Percentiles rank a stretch among this genome's conserved stretches.
These are phyloP conservation scores for Aspergillus indologenus DNA, from an alignment of 495 filamentous ascomycete genomes.

Conservation along the genomic window DNA sequence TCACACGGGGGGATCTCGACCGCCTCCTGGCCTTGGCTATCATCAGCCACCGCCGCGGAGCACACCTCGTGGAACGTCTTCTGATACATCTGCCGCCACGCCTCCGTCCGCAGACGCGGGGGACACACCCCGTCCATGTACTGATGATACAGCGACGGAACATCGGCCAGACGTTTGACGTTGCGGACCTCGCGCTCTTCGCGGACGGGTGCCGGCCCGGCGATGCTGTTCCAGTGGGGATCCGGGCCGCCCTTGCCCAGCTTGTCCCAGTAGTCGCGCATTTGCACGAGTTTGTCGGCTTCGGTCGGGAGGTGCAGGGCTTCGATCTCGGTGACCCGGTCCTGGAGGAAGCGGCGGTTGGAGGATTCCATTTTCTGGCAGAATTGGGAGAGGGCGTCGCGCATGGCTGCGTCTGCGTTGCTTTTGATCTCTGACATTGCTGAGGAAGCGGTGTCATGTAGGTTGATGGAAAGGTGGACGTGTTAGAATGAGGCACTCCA, in stretches of 20 bases:
- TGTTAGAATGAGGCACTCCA: too few species aligned
- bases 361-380: background rate
- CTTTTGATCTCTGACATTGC: too few species aligned
- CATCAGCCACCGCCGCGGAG: background rate
- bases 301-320: background rate
- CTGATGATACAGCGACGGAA: background rate
- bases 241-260: background rate
- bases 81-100: background rate
- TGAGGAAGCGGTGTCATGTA: too few species aligned
- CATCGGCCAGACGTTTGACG: background rate
- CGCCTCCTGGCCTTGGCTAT: background rate
- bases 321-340: background rate
- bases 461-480: too few species aligned
- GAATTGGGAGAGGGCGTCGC: background rate
- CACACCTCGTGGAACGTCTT: background rate
- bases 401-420: too few species aligned
- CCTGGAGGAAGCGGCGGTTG: background rate
- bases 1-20: background rate
- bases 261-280: background rate
- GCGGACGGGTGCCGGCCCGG: too few species aligned
- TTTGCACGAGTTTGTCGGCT: background rate
- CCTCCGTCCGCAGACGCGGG: background rate
- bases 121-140: constrained; percentile 2
- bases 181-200: background rate
- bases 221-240: background rate